Evolutionary conservation across 305 asterid species (phyloP).

Genomic region (Galium porrigens): DNA sequence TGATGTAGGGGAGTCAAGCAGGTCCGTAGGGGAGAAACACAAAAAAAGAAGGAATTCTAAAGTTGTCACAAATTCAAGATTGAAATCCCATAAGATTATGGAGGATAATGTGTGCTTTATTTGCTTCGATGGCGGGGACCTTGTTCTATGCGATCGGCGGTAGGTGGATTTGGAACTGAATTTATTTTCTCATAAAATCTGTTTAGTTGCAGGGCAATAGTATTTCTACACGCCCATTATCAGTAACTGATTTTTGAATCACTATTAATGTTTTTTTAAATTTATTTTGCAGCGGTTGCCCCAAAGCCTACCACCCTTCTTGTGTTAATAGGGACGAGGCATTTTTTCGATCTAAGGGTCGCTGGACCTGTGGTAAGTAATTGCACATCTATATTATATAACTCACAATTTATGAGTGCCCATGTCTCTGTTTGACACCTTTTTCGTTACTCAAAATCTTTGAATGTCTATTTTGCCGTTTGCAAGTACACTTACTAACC

Average conservation of each 20-base stretch:
- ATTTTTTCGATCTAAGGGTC: conserved; percentile 76
- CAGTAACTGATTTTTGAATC: neutral
- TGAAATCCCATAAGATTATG: conserved; percentile 40
- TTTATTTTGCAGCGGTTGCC: conserved; percentile 59
- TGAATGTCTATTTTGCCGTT: neutral
- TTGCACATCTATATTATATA: conserved; percentile 2
- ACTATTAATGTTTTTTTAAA: conserved; percentile 22
- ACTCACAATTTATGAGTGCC: neutral
- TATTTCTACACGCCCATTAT: neutral
- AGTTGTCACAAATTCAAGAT: conserved; percentile 33
- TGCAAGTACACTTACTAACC: neutral
- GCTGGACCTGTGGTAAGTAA: conserved; percentile 91
- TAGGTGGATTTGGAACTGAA: conserved; percentile 21
- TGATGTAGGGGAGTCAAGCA: conserved; percentile 49
- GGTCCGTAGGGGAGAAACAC: conserved; percentile 46
- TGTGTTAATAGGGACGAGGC: conserved; percentile 90
- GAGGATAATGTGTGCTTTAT: conserved; percentile 95
- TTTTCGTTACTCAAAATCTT: neutral
- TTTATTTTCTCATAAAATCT: neutral
- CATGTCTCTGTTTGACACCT: neutral
- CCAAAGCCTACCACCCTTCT: conserved; percentile 91
- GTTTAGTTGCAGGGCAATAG: neutral
- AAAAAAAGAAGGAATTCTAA: conserved; percentile 52
- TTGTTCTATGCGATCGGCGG: conserved; percentile 90
- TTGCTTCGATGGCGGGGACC: conserved; percentile 97